These are phyloP conservation scores for Boletus tomentosulus DNA, from an alignment of 768 basidiomycete species.

Conservation along the genomic window DNA sequence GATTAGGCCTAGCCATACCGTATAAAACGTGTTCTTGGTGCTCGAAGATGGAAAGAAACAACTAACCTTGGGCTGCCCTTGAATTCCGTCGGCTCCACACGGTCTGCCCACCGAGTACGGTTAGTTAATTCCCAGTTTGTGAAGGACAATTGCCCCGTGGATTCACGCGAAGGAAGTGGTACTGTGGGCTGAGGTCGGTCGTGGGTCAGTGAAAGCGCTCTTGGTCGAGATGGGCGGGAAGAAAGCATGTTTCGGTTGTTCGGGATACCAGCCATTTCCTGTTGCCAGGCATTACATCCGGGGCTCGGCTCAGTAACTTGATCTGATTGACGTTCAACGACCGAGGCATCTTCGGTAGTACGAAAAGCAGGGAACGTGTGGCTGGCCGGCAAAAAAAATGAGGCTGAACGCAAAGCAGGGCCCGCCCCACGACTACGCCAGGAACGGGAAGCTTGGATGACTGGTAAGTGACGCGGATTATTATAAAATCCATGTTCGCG, in stretches of 20 bases:
- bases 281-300: slow-evolving; percentile 15
- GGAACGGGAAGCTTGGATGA: slow-evolving; percentile 5
- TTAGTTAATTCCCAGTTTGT: slow-evolving; percentile 24
- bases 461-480: slow-evolving; percentile 8
- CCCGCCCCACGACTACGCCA: slow-evolving; percentile 18
- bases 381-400: slow-evolving; percentile 16
- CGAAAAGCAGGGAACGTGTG: slow-evolving; percentile 13
- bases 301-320: background rate
- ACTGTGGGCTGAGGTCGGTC: slow-evolving; percentile 14
- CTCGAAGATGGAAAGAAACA: background rate
- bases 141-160: slow-evolving; percentile 26
- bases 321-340: background rate
- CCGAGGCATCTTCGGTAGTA: background rate
- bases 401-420: slow-evolving; percentile 8
- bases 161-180: slow-evolving; percentile 24
- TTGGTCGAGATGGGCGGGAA: slow-evolving; percentile 21
- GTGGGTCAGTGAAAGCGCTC: slow-evolving; percentile 29
- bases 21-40: slow-evolving; percentile 5
- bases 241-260: slow-evolving; percentile 1
- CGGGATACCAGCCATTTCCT: background rate
- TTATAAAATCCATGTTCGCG: slow-evolving; percentile 16
- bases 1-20: slow-evolving; percentile 11
- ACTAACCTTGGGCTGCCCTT: slow-evolving; percentile 14
- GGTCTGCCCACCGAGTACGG: slow-evolving; percentile 20
- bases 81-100: slow-evolving; percentile 11